A percentile compares a stretch with the other conserved stretches of the same genome.
Evolutionary conservation across 495 filamentous ascomycete species (phyloP).

Genomic region (Pseudevernia furfuracea): DNA sequence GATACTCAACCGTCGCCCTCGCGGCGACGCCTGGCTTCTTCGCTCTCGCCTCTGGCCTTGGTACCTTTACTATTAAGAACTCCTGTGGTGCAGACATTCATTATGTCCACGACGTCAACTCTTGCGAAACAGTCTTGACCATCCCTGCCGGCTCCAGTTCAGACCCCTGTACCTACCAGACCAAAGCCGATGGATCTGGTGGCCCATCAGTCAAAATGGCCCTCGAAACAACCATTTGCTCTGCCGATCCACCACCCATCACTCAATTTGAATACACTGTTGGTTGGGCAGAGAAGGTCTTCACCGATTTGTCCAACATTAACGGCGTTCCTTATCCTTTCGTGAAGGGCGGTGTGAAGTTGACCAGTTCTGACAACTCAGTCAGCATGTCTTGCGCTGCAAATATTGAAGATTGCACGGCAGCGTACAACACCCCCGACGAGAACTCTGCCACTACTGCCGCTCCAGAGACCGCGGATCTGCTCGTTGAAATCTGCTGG

Average conservation of each 20-base stretch:
- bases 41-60: constrained; percentile 11
- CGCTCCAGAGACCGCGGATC: constrained; percentile 4
- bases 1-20: constrained; percentile 15
- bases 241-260: constrained; percentile 6
- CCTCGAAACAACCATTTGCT: constrained; percentile 15
- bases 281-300: constrained; percentile 15
- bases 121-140: background rate
- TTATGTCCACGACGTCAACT: constrained; percentile 15
- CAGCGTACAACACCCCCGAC: constrained; percentile 18
- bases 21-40: constrained; percentile 20
- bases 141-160: constrained; percentile 5
- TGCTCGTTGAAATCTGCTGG: constrained; percentile 18
- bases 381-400: constrained; percentile 16
- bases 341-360: constrained; percentile 17
- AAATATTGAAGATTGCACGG: constrained; percentile 16
- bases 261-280: constrained; percentile 24
- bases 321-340: constrained; percentile 19
- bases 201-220: constrained; percentile 14
- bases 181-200: constrained; percentile 8
- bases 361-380: constrained; percentile 9
- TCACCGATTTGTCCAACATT: constrained; percentile 22
- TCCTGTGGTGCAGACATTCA: constrained; percentile 13
- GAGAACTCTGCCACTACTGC: constrained; percentile 19
- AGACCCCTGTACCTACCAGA: constrained; percentile 6
- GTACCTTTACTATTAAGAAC: constrained; percentile 15